Conservation (phyloP, 1,284 basidiomycete species). For the Tylopilus sp. region DNA sequence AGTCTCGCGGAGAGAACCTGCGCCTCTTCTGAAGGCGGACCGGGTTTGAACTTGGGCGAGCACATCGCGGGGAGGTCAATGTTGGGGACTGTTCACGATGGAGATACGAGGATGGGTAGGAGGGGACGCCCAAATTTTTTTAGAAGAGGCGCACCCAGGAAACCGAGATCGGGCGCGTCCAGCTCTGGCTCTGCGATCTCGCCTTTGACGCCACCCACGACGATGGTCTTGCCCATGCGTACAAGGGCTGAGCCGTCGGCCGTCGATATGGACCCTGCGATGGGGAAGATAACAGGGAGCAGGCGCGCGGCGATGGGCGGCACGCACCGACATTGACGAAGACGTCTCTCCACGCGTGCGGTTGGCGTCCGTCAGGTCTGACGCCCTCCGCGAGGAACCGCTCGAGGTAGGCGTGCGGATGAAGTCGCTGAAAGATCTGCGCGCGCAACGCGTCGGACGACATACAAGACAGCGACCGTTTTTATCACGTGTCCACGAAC, state of each 20-base stretch:
- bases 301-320: not conserved
- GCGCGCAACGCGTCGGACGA: conserved; percentile 26
- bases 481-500: too few species aligned
- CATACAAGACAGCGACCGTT: too few species aligned
- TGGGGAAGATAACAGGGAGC: not conserved
- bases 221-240: conserved; percentile 83
- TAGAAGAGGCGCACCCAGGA: conserved; percentile 60
- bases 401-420: conserved; percentile 43
- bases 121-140: too few species aligned
- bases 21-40: conserved; percentile 89
- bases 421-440: conserved; percentile 62
- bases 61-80: conserved; percentile 91
- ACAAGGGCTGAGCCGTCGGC: conserved; percentile 89
- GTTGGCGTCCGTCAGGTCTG: conserved; percentile 59
- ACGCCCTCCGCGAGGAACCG: conserved; percentile 57
- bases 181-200: conserved; percentile 88
- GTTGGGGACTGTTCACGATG: conserved; percentile 59
- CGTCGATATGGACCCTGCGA: conserved; percentile 70
- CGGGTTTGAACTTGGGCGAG: conserved; percentile 90
- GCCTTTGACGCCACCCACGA: conserved; percentile 93
- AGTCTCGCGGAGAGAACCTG: conserved; percentile 83
- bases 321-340: conserved; percentile 59
- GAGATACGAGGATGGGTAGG: not conserved
- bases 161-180: conserved; percentile 71
- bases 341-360: conserved; percentile 54